Percentiles rank a stretch among this genome's conserved stretches.
phyloP scores from a whole-genome alignment of 2,329 filamentous ascomycete species.

The Fusarium phyllophilum region DNA sequence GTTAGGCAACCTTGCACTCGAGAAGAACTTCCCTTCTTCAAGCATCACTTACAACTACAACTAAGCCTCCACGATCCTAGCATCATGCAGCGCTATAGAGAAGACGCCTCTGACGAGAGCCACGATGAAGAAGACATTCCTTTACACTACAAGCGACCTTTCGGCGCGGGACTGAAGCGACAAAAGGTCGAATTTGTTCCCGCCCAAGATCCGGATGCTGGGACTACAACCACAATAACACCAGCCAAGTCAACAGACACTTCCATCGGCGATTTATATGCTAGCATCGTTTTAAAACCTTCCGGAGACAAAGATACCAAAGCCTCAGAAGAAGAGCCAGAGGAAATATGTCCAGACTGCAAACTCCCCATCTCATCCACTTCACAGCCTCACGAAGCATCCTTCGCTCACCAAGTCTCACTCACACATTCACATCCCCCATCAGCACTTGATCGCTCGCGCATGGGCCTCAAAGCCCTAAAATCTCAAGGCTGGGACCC shows the following conservation, averaged over 20 bases:
- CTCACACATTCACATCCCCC: conserved; percentile 76
- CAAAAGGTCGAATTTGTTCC: conserved; percentile 67
- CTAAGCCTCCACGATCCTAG: too few species aligned
- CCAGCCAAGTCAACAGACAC: conserved; percentile 35
- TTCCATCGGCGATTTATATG: conserved; percentile 66
- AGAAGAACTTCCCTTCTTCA: conserved; percentile 4
- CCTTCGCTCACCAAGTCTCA: conserved; percentile 76
- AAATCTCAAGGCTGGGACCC: conserved; percentile 78
- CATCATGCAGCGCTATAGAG: conserved; percentile 43
- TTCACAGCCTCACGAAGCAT: conserved; percentile 63
- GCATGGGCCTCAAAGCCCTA: conserved; percentile 76
- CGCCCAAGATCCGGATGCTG: conserved; percentile 55
- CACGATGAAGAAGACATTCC: conserved; percentile 59
- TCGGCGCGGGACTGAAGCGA: conserved; percentile 66
- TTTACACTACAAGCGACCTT: conserved; percentile 63
- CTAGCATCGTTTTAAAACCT: conserved; percentile 69
- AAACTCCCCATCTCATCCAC: conserved; percentile 48
- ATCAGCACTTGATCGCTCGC: conserved; percentile 74
- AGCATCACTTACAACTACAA: neutral
- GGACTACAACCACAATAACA: conserved; percentile 28
- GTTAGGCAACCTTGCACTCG: neutral
- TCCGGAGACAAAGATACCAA: conserved; percentile 7
- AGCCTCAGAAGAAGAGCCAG: conserved; percentile 29
- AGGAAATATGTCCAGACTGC: conserved; percentile 50
- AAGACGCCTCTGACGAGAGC: conserved; percentile 37